Percentiles rank a stretch among this genome's conserved stretches.
Conservation (phyloP, 1,284 basidiomycete species). For the Apiotrichum sp. region DNA sequence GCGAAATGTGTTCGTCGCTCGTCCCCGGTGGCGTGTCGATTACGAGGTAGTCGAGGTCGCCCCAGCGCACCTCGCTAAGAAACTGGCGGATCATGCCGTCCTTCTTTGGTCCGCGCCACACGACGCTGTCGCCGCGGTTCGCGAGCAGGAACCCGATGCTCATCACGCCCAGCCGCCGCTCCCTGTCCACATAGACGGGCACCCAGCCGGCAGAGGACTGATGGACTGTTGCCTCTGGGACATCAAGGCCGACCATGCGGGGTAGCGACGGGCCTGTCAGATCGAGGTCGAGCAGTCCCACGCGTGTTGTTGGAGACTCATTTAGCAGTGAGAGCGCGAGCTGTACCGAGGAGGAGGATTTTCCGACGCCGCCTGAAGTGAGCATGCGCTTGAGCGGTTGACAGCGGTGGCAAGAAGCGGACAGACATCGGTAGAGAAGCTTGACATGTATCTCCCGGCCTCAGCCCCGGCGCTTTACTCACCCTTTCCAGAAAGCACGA, state of each 20-base stretch:
- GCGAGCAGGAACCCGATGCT: slow-evolving; percentile 91
- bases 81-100: slow-evolving; percentile 99
- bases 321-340: slow-evolving; percentile 80
- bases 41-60: slow-evolving; percentile 89
- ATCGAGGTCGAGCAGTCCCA: slow-evolving; percentile 93
- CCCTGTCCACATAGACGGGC: slow-evolving; percentile 83
- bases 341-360: slow-evolving; percentile 90
- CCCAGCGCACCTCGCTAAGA: slow-evolving; percentile 92
- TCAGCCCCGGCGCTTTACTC: slow-evolving; percentile 2
- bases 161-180: slow-evolving; percentile 81
- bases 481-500: slow-evolving; percentile 86
- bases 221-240: slow-evolving; percentile 58
- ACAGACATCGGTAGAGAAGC: too few relatives aligned
- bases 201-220: slow-evolving; percentile 97
- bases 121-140: slow-evolving; percentile 83
- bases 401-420: too few relatives aligned
- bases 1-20: slow-evolving; percentile 94
- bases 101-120: slow-evolving; percentile 99
- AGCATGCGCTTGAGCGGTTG: too few relatives aligned
- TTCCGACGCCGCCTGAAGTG: slow-evolving; percentile 78
- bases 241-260: slow-evolving; percentile 91
- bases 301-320: slow-evolving; percentile 55
- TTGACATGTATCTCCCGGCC: background rate
- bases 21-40: slow-evolving; percentile 98
- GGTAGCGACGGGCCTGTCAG: slow-evolving; percentile 95